phyloP scores from a whole-genome alignment of 176 grass and related monocot genomes.

The Lolium multiflorum region DNA sequence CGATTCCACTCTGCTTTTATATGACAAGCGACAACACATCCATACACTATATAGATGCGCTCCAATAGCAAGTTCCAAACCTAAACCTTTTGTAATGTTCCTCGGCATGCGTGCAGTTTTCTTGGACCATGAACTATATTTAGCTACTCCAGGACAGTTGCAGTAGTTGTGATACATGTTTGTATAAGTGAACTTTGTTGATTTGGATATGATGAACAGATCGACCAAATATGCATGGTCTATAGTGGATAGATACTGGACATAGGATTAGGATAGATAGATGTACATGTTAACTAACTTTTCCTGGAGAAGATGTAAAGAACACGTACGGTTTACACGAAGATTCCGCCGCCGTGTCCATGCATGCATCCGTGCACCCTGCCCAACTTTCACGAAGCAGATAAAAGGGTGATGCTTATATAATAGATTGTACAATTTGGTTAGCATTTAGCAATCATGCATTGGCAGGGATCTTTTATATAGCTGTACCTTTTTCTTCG shows the following conservation, averaged over 20 bases:
- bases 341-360: neutral
- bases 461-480: neutral
- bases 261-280: neutral
- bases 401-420: neutral
- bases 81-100: neutral
- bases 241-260: neutral
- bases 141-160: conserved; percentile 2
- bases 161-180: neutral
- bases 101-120: conserved; percentile 2
- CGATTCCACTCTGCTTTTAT: neutral
- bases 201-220: conserved; percentile 5
- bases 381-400: neutral
- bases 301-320: neutral
- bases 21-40: neutral
- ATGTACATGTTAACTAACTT: neutral
- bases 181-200: neutral
- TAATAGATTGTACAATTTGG: neutral
- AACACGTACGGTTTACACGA: neutral
- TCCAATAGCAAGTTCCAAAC: conserved; percentile 28
- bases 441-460: neutral
- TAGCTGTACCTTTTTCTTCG: neutral
- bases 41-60: neutral
- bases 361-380: neutral
- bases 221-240: neutral
- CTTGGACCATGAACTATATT: conserved; percentile 32